Evolutionary conservation across 305 asterid genomes (phyloP), one percentile per base, ranked within the genome.

Genomic region (Fraxinus baroniana): DNA sequence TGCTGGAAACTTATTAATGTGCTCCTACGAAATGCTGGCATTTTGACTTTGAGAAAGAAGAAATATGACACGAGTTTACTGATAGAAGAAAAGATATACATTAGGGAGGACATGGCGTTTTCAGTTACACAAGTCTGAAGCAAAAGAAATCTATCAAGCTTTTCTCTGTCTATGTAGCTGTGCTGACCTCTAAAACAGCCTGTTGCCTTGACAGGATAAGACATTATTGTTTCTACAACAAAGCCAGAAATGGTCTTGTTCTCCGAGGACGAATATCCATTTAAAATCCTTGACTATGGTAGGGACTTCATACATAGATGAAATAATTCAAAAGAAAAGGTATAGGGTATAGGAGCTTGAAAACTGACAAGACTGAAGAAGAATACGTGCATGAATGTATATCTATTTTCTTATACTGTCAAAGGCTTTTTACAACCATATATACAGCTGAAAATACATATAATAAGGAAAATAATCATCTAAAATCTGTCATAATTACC

Each of bases 41-140:
- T 12, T 35, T 44, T 57, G 76, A 22, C 75, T 26, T 74, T 44
- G 84, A 84, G 57, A 76, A 44, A 66, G 75, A 82, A 77, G 85
- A 64, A 36, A 9, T 78, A 66, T 80, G 35, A 49, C 7, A 12
- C 12, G 15, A 85, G 22, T 78, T 74, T 73, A 26, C 64, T 78
- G 74, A 24, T 26, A 66, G 36, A 66, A 22, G 37, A 66, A 66
- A 66, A 26, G 7, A 35, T 35, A 66, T 26, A 66, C 73, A 24
- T 64, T 22, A 26, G 36, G 36, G 20, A 66, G 35, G 35, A 66
- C 7, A 66, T 12, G 18, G n/a, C 2, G 18, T 26, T 36, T 24
- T 24, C n/a, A 12, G 37, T 66, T 66, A 26, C n/a, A 12, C 7
- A 10, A 24, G 74, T 26, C 18, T 28, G 17, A 24, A 66, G 74